Percentiles rank a stretch among this genome's conserved stretches.
Conservation (phyloP, 1,284 basidiomycete genomes). For the Fomitopsis palustris region DNA sequence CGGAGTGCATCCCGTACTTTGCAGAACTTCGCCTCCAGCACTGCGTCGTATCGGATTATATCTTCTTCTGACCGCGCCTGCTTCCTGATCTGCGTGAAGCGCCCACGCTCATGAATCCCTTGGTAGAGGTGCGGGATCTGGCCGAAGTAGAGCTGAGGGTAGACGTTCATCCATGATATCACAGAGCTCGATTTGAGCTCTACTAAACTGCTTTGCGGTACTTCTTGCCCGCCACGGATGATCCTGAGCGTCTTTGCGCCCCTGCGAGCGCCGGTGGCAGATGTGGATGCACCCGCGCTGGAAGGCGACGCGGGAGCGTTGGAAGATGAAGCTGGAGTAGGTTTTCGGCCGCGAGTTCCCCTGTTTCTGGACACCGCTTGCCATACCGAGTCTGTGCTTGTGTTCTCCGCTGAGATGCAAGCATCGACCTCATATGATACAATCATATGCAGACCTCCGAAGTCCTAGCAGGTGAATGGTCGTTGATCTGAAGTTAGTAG, state of each 20-base stretch:
- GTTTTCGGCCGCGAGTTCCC: slow-evolving; percentile 6
- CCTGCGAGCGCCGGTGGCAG: slow-evolving; percentile 5
- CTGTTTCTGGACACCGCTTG: slow-evolving; percentile 6
- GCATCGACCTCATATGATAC: slow-evolving; percentile 30
- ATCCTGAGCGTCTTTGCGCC: slow-evolving; percentile 26
- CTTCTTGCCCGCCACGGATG: slow-evolving; percentile 32
- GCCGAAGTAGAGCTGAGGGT: slow-evolving; percentile 51
- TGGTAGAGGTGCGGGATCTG: slow-evolving; percentile 49
- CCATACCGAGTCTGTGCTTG: not conserved
- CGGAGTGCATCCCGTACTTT: slow-evolving; percentile 38
- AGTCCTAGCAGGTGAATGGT: not conserved
- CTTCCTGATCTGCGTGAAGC: slow-evolving; percentile 38
- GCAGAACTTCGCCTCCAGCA: slow-evolving; percentile 33
- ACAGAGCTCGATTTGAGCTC: slow-evolving; percentile 44
- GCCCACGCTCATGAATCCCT: slow-evolving; percentile 43
- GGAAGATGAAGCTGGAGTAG: not conserved
- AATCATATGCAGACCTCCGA: slow-evolving; percentile 22
- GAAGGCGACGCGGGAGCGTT: not conserved
- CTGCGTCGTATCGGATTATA: slow-evolving; percentile 25
- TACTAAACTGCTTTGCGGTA: slow-evolving; percentile 40
- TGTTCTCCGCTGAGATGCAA: slow-evolving; percentile 8
- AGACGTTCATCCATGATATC: slow-evolving; percentile 40
- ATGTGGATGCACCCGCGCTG: not conserved
- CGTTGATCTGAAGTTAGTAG: not conserved
- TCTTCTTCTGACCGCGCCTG: slow-evolving; percentile 33